Evolutionary conservation across 139 green algal species (phyloP).

Genomic region (Picochlorum costavermella): DNA sequence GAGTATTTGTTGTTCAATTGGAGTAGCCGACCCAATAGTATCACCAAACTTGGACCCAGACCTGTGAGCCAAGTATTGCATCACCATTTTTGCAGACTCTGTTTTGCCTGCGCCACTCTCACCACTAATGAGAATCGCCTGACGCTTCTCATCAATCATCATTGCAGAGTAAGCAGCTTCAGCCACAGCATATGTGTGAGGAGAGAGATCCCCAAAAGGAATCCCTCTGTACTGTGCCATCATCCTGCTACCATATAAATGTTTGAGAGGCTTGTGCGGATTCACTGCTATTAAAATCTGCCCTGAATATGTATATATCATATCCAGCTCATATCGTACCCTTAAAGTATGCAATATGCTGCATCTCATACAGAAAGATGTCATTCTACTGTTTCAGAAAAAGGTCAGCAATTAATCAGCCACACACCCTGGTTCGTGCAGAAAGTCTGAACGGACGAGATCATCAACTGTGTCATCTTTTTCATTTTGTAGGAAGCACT

Average conservation of each 20-base stretch:
- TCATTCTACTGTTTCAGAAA: conserved; percentile 4
- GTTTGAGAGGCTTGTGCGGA: conserved; percentile 59
- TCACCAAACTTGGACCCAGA: conserved; percentile 7
- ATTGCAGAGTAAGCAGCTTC: conserved; percentile 57
- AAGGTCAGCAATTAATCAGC: conserved; percentile 9
- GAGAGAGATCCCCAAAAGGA: conserved; percentile 62
- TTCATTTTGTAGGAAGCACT: conserved; percentile 39
- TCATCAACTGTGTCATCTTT: conserved; percentile 54
- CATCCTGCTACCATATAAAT: conserved; percentile 72
- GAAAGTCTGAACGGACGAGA: conserved; percentile 43
- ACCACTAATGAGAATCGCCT: conserved; percentile 58
- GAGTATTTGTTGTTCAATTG: conserved; percentile 58
- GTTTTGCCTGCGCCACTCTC: conserved; percentile 93
- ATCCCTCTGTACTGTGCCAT: conserved; percentile 71
- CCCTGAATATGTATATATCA: conserved; percentile 85
- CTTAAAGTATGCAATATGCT: conserved; percentile 64
- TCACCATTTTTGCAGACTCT: conserved; percentile 75
- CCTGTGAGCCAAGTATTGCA: conserved; percentile 52
- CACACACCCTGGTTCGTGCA: conserved; percentile 44
- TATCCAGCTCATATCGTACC: conserved; percentile 59
- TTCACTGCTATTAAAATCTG: conserved; percentile 79
- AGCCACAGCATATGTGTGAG: conserved; percentile 76
- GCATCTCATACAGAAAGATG: conserved; percentile 16
- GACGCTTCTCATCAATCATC: conserved; percentile 51
- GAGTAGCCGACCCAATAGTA: conserved; percentile 9